Base-by-base conservation (phyloP, 495 filamentous ascomycete genomes). In the Elaphomyces granulatus region DNA sequence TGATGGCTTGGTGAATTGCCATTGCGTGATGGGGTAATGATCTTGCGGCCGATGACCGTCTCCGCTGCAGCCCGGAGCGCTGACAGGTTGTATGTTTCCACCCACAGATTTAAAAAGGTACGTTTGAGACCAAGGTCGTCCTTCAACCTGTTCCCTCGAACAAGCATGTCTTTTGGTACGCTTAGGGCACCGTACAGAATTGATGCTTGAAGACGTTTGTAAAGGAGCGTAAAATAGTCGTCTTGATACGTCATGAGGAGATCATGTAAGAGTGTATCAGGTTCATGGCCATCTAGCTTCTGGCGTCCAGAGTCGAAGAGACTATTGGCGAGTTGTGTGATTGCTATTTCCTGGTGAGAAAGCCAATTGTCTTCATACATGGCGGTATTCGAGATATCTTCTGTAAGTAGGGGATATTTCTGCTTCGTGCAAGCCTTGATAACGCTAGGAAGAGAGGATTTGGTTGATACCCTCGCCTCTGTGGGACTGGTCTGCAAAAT, bases 341-440 rank as follows among this genome's bases (percentile, higher is more conserved):
- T 66, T 9, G 71, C 67, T 20, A 69, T 59, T 44, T 82, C 77
- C 45, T 80, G 74, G 41, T 79, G 66, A 10, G 57, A 59, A 21
- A 81, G 71, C 77, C 77, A 81, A 35, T 71, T 56, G 15, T 80
- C 76, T 45, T 80, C 75, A 46, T 80, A 81, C 49, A 81, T 60
- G 40, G 71, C 64, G 15, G 74, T 59, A 20, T 68, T 64, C 0
- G 58, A 46, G 18, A 80, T 63, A 42, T 76, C 61, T 41, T 81
- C 72, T 0, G 52, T 42, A 9, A 80, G 55, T 28, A 76, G 44
- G 7, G 74, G 70, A 45, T 74, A 77, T 32, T 67, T 54, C 3
- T 56, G 42, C 26, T 52, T 55, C n/a, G 53, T 23, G 19, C 35
- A 42, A 2, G 33, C 10, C n/a, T 34, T 33, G 3, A n/a, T 12